Conservation (phyloP, 2,329 filamentous ascomycete species). For the Sarocladium oryzae region DNA sequence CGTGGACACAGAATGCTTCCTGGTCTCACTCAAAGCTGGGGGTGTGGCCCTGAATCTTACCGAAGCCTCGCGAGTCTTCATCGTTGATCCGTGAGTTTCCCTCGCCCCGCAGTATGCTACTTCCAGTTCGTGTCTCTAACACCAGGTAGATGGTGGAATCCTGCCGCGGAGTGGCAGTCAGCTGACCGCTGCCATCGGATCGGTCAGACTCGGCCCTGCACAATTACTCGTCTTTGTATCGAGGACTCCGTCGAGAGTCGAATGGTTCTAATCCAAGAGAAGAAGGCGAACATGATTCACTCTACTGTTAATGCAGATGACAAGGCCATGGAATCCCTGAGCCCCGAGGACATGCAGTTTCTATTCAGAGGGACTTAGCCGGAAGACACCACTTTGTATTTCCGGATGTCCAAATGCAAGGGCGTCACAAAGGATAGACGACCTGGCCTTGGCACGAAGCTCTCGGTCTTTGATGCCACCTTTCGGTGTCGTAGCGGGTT, state of each 20-base stretch:
- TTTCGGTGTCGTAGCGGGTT: too few relatives aligned
- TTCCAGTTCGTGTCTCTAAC: slow-evolving; percentile 17
- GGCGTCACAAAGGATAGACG: too few relatives aligned
- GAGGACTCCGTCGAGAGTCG: slow-evolving; percentile 95
- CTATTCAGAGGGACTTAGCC: slow-evolving; percentile 65
- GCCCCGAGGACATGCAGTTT: slow-evolving; percentile 89
- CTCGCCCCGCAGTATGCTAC: not conserved
- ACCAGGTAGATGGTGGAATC: slow-evolving; percentile 86
- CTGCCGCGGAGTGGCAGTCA: slow-evolving; percentile 98
- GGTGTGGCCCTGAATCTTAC: slow-evolving; percentile 94
- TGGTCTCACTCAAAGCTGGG: slow-evolving; percentile 92
- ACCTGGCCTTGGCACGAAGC: too few relatives aligned
- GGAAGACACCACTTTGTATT: too few relatives aligned
- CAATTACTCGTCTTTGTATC: slow-evolving; percentile 89
- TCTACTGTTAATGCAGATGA: slow-evolving; percentile 94
- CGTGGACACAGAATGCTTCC: slow-evolving; percentile 86
- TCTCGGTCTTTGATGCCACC: too few relatives aligned
- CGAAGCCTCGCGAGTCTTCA: slow-evolving; percentile 90
- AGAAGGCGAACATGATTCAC: slow-evolving; percentile 97
- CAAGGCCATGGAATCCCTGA: slow-evolving; percentile 82
- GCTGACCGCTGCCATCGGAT: slow-evolving; percentile 93
- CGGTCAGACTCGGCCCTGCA: slow-evolving; percentile 87
- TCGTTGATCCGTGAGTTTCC: slow-evolving; percentile 78
- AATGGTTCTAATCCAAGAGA: slow-evolving; percentile 94
- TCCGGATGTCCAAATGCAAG: too few relatives aligned